Evolutionary conservation across 352 stramenopile species (phyloP), one percentile per base, ranked within the genome.

Genomic region (Pythium phragmitis): DNA sequence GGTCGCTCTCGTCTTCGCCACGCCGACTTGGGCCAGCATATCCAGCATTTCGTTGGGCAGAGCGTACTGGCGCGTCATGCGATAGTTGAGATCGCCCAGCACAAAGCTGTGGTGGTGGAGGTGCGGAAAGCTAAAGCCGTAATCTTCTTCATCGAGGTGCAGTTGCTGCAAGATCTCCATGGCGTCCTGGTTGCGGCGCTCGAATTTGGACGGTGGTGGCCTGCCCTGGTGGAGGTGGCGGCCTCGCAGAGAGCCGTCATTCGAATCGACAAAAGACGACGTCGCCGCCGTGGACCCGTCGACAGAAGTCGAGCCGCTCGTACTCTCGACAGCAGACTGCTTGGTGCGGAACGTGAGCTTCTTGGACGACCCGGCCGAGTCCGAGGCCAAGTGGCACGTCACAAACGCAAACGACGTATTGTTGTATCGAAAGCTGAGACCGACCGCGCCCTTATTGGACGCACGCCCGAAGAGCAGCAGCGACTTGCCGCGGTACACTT

Each of bases 81-180:
- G 85, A 64, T 96, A 97, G 68, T 97, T 97, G 17, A 97, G 76
- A 70, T 97, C 90, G 6, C 90, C 90, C 5, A 97, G 73, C 28
- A 97, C 83, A 54, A 97, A 92, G 51, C 82, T 93, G 73, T 96
- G 85, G 56, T 96, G 86, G 53, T 94, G 82, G 26, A 94, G 66
- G 39, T 91, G 60, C 17, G 85, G 76, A 41, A 94, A 88, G 2
- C 90, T 88, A 66, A 96, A 92, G n/a, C 83, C 82, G 34, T 90
- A 84, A 63, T 96, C 86, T 50, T 94, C 84, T 66, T 86, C 74
- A 37, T 93, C 79, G 49, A 96, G 63, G 41, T 91, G 82, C 23
- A 96, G 68, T 55, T 94, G 77, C 64, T 92, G 81, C 3, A 96
- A 55, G 45, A 96, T 93, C 62, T 89, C 73, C 70, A 88, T 84